Percentiles rank a stretch among this genome's conserved stretches.
phyloP scores from a whole-genome alignment of 257 asterid species.

The Penstemon newberryi region DNA sequence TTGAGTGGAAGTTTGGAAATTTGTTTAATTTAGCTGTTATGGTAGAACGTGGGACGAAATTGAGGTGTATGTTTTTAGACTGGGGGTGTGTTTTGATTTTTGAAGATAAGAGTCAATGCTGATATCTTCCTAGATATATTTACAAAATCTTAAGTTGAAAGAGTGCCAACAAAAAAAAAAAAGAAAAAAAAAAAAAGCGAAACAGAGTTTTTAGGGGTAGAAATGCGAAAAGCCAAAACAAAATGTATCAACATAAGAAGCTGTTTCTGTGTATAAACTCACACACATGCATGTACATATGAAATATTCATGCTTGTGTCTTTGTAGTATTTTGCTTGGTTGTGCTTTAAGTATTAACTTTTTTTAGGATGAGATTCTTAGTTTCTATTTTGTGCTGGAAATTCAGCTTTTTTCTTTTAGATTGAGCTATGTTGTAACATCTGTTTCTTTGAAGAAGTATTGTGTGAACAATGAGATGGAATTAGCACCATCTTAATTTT shows the following conservation, averaged over 20 bases:
- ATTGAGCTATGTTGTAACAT: background rate
- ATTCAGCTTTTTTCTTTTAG: background rate
- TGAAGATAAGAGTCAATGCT: no score
- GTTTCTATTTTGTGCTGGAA: background rate
- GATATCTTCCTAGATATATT: no score
- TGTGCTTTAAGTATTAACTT: background rate
- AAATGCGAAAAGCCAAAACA: no score
- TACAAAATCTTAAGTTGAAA: no score
- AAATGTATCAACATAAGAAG: background rate
- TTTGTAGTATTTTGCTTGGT: background rate
- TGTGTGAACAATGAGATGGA: slow-evolving; percentile 15
- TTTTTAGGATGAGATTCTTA: background rate
- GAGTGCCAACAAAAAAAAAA: no score
- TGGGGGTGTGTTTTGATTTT: no score
- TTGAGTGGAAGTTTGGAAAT: background rate
- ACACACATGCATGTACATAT: background rate
- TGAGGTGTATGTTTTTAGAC: slow-evolving; percentile 5
- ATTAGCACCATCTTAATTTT: background rate
- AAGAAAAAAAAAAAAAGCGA: no score
- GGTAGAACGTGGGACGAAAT: no score
- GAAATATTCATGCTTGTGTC: slow-evolving; percentile 7
- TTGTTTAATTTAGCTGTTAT: no score
- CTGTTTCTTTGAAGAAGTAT: slow-evolving; percentile 4
- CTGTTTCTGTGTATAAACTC: background rate
- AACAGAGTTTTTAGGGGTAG: no score